Conservation (phyloP, 805 yeast species). For the Kuraishia capsulata region DNA sequence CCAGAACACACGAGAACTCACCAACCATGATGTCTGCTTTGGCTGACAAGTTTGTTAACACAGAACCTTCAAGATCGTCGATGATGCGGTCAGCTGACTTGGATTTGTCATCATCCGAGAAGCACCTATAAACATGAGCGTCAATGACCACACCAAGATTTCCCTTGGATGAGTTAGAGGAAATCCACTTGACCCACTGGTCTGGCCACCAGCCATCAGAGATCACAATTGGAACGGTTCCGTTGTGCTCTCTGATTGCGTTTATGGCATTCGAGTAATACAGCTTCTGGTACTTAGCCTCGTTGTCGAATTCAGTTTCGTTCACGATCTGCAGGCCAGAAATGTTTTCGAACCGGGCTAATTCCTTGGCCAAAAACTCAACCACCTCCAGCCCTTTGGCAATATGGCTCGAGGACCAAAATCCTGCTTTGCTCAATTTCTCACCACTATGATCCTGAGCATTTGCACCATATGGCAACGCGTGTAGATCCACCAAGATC, state of each 20-base stretch:
- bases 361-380: conserved; percentile 53
- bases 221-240: conserved; percentile 59
- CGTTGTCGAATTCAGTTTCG: conserved; percentile 62
- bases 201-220: conserved; percentile 94
- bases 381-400: conserved; percentile 39
- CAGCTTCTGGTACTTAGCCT: conserved; percentile 38
- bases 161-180: conserved; percentile 23
- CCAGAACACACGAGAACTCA: conserved; percentile 85
- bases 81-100: conserved; percentile 61
- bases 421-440: conserved; percentile 43
- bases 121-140: conserved; percentile 80
- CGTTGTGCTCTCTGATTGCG: conserved; percentile 47
- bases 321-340: conserved; percentile 81
- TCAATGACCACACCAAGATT: conserved; percentile 66
- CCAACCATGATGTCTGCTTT: conserved; percentile 69
- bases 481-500: conserved; percentile 79
- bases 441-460: conserved; percentile 80
- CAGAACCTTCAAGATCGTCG: conserved; percentile 39
- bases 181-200: conserved; percentile 65
- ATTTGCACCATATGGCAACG: conserved; percentile 89
- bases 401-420: conserved; percentile 46
- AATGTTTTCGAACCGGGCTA: conserved; percentile 52
- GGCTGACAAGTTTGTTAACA: conserved; percentile 36
- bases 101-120: conserved; percentile 60
- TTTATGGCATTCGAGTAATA: conserved; percentile 62